These are phyloP conservation scores for Niebla homalea DNA, from an alignment of 495 filamentous ascomycete genomes.

Conservation along the genomic window DNA sequence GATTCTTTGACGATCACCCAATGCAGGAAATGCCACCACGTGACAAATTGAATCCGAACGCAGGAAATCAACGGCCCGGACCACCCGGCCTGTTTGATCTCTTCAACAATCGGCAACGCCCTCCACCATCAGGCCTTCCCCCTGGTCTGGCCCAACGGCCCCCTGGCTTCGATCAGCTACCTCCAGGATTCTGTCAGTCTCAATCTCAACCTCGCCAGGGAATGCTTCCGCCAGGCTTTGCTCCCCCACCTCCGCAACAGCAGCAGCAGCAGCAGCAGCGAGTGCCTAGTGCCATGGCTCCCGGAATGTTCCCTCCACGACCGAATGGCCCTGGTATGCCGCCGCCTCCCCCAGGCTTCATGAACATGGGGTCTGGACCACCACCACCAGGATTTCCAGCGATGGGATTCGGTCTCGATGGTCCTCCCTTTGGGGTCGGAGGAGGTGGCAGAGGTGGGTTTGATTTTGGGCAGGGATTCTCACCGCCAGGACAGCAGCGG, in stretches of 20 bases:
- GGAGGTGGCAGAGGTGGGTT: neutral
- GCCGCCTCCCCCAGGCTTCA: slow-evolving; percentile 35
- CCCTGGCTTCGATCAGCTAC: slow-evolving; percentile 35
- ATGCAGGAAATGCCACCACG: slow-evolving; percentile 36
- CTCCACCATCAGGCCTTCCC: slow-evolving; percentile 7
- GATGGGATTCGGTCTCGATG: slow-evolving; percentile 1
- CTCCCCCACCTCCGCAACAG: slow-evolving; percentile 23
- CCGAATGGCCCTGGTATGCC: slow-evolving; percentile 31
- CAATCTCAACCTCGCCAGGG: slow-evolving; percentile 24
- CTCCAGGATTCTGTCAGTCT: slow-evolving; percentile 19
- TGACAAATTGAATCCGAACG: slow-evolving; percentile 21
- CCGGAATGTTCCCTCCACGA: slow-evolving; percentile 27
- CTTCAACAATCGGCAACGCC: slow-evolving; percentile 8
- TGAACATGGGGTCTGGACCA: slow-evolving; percentile 27
- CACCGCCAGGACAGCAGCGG: slow-evolving; percentile 7
- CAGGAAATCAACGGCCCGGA: slow-evolving; percentile 23
- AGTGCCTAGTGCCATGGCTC: slow-evolving; percentile 29
- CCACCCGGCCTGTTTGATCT: slow-evolving; percentile 36
- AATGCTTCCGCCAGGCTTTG: slow-evolving; percentile 34
- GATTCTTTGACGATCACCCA: slow-evolving; percentile 33
- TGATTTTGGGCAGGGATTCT: slow-evolving; percentile 8
- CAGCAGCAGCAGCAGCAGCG: neutral
- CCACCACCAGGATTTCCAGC: slow-evolving; percentile 33
- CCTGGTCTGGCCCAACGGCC: slow-evolving; percentile 29
- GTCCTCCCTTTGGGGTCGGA: slow-evolving; percentile 1